Evolutionary conservation across 1,284 basidiomycete genomes (phyloP).

Genomic region (Bjerkandera adusta): DNA sequence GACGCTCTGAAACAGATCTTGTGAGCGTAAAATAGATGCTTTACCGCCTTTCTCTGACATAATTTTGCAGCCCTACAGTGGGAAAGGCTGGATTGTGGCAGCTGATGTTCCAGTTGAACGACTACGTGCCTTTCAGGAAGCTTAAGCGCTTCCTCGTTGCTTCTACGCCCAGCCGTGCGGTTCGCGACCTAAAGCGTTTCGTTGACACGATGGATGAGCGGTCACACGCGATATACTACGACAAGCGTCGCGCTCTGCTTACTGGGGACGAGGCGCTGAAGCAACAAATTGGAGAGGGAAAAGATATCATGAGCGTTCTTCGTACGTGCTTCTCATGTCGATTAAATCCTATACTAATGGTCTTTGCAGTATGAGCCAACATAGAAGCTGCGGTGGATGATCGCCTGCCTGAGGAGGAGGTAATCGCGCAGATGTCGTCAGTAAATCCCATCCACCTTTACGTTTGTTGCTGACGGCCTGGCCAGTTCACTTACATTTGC

Average conservation of each 20-base stretch:
- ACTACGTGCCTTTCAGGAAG: no score
- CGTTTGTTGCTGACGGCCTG: no score
- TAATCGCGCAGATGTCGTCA: slow-evolving; percentile 27
- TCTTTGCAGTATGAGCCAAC: slow-evolving; percentile 25
- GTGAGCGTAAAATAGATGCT: no score
- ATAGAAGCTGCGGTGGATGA: slow-evolving; percentile 23
- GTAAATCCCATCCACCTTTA: slow-evolving; percentile 11
- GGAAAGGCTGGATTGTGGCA: no score
- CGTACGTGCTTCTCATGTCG: slow-evolving; percentile 17
- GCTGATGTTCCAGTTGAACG: no score
- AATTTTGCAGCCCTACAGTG: no score
- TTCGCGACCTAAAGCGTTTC: slow-evolving; percentile 27
- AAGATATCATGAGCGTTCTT: slow-evolving; percentile 30
- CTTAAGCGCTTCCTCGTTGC: no score
- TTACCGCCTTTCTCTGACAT: no score
- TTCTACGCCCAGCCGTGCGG: no score
- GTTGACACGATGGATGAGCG: slow-evolving; percentile 3
- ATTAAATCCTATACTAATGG: no score
- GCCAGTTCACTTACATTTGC: slow-evolving; percentile 28
- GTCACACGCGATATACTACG: not conserved
- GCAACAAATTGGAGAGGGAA: slow-evolving; percentile 27
- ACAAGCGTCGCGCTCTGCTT: slow-evolving; percentile 13
- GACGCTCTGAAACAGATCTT: slow-evolving; percentile 22
- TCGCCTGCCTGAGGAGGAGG: slow-evolving; percentile 25
- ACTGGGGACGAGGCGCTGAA: slow-evolving; percentile 24